Conservation (phyloP, 148 eudicot species). For the Spergularia bocconei region DNA sequence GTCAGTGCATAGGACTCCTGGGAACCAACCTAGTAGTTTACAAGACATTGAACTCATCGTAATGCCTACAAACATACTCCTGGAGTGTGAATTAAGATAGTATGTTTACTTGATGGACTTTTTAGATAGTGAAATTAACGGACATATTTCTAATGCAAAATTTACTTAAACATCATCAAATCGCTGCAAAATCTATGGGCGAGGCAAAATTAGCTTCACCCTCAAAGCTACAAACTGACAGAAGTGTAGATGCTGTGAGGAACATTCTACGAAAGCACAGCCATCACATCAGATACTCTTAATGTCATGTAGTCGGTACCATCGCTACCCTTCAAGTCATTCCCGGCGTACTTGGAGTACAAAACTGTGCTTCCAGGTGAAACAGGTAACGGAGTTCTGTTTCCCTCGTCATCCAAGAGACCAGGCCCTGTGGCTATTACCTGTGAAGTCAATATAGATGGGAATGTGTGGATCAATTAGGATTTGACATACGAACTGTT, state of each 20-base stretch:
- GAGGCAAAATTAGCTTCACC: conserved; percentile 11
- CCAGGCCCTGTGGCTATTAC: conserved; percentile 85
- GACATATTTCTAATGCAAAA: not conserved
- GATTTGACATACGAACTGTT: no score
- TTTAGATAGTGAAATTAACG: no score
- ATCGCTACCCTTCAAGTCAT: conserved; percentile 70
- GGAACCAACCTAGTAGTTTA: no score
- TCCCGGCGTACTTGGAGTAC: conserved; percentile 79
- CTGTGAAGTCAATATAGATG: conserved; percentile 27
- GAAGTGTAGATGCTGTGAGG: not conserved
- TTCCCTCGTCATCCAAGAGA: conserved; percentile 67
- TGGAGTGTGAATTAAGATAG: no score
- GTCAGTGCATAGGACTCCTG: no score
- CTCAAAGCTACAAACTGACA: conserved; percentile 7
- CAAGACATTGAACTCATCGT: no score
- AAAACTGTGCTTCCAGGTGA: conserved; percentile 65
- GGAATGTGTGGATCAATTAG: not conserved
- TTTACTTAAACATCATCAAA: not conserved
- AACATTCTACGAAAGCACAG: conserved; percentile 61
- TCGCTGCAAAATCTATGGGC: conserved; percentile 9
- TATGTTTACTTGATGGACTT: no score
- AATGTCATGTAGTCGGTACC: conserved; percentile 71
- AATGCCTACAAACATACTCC: no score
- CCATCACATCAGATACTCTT: conserved; percentile 74
- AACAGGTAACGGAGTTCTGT: conserved; percentile 53